A percentile compares a stretch with the other conserved stretches of the same genome.
phyloP scores from a whole-genome alignment of 768 basidiomycete genomes.

The Lactarius vividus region DNA sequence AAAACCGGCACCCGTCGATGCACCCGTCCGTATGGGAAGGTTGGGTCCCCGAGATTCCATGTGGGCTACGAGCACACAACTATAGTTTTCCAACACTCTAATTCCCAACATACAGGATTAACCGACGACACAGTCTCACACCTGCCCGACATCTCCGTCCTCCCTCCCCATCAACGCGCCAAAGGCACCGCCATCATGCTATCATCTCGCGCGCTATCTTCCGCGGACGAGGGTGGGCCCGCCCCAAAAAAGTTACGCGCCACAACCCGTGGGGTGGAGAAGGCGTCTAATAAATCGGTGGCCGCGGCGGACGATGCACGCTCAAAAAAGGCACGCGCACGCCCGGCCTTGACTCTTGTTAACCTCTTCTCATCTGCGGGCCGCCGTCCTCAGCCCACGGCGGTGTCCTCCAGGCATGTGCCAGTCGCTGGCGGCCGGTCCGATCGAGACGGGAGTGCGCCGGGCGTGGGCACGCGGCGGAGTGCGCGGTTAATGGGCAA shows the following conservation, averaged over 20 bases:
- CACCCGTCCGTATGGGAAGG: constrained; percentile 57
- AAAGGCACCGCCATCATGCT: constrained; percentile 34
- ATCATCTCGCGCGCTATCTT: constrained; percentile 65
- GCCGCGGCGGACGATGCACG: constrained; percentile 54
- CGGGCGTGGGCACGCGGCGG: constrained; percentile 55
- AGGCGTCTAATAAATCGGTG: constrained; percentile 62
- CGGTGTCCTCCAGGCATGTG: constrained; percentile 59
- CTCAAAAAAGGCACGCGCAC: constrained; percentile 88
- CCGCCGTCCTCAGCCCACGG: constrained; percentile 70
- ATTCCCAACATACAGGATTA: constrained; percentile 15
- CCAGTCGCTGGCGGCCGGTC: constrained; percentile 38
- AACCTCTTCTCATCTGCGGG: constrained; percentile 75
- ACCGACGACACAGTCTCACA: constrained; percentile 52
- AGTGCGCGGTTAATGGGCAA: constrained; percentile 71
- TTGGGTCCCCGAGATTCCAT: constrained; percentile 58
- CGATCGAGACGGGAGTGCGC: constrained; percentile 49
- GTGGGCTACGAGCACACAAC: constrained; percentile 40
- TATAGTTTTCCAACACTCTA: not conserved
- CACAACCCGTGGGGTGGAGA: constrained; percentile 45
- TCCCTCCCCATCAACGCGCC: constrained; percentile 44
- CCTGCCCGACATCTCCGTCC: constrained; percentile 57
- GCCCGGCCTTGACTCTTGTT: constrained; percentile 84
- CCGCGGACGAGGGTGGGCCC: constrained; percentile 79
- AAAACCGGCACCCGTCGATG: constrained; percentile 45
- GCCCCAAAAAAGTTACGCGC: constrained; percentile 73